phyloP scores from a whole-genome alignment of 352 stramenopile species.

The Phytopythium litorale region DNA sequence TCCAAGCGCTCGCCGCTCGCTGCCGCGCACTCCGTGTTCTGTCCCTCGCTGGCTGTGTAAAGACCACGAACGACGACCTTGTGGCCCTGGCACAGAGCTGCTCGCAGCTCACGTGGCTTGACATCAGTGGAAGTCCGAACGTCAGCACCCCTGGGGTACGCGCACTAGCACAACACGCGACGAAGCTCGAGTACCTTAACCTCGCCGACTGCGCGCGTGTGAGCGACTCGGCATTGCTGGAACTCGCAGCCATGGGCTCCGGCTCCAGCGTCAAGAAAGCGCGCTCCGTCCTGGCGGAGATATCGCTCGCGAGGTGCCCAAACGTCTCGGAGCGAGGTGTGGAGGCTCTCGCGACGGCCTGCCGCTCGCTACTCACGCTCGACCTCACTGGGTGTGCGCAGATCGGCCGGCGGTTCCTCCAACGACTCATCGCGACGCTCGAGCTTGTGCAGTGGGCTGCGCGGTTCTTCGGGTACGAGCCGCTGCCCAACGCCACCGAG shows the following conservation, averaged over 20 bases:
- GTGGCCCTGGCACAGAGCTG: slow-evolving; percentile 45
- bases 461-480: slow-evolving; percentile 85
- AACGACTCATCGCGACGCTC: slow-evolving; percentile 63
- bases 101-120: slow-evolving; percentile 62
- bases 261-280: not conserved
- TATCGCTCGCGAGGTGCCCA: slow-evolving; percentile 68
- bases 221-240: slow-evolving; percentile 56
- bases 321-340: slow-evolving; percentile 75
- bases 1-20: slow-evolving; percentile 67
- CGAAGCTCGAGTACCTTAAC: slow-evolving; percentile 59
- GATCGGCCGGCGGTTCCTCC: slow-evolving; percentile 71
- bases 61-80: slow-evolving; percentile 79
- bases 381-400: slow-evolving; percentile 76
- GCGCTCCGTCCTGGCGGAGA: slow-evolving; percentile 19
- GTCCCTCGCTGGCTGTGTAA: slow-evolving; percentile 79
- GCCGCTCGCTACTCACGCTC: slow-evolving; percentile 79
- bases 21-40: slow-evolving; percentile 71
- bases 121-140: slow-evolving; percentile 76
- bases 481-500: slow-evolving; percentile 74
- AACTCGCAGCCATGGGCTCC: slow-evolving; percentile 23
- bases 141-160: slow-evolving; percentile 57
- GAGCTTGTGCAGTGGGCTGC: slow-evolving; percentile 81
- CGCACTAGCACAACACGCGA: slow-evolving; percentile 56
- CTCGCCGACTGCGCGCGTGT: slow-evolving; percentile 76
- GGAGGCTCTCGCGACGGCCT: slow-evolving; percentile 45